Evolutionary conservation across 345 rosid species (phyloP).

Genomic region (Triadica sebifera): DNA sequence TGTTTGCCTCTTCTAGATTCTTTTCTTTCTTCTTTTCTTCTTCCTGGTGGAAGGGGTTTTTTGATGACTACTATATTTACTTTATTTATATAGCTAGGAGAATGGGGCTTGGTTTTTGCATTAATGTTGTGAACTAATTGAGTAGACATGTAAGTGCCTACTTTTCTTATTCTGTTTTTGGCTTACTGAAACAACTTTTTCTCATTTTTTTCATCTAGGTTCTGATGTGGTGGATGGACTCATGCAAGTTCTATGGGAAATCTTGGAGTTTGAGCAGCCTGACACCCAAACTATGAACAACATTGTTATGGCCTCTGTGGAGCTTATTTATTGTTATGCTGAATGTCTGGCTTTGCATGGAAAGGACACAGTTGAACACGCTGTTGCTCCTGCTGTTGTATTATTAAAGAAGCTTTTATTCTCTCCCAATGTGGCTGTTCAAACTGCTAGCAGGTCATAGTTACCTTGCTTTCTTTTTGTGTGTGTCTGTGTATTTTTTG

Average conservation of each 20-base stretch:
- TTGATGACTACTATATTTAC: not conserved
- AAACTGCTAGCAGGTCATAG: constrained; percentile 92
- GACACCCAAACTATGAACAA: constrained; percentile 92
- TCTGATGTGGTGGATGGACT: constrained; percentile 88
- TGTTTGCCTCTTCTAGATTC: too few relatives aligned
- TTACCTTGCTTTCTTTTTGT: not conserved
- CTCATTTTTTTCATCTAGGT: constrained; percentile 44
- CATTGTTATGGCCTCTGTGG: constrained; percentile 84
- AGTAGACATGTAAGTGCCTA: not conserved
- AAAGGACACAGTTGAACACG: constrained; percentile 50
- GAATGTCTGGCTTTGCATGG: constrained; percentile 90
- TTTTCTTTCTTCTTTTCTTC: not conserved
- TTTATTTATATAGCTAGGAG: not conserved
- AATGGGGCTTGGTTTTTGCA: not conserved
- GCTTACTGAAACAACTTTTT: constrained; percentile 13
- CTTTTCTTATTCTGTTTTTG: not conserved
- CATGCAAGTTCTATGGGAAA: constrained; percentile 95
- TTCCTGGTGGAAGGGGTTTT: not conserved
- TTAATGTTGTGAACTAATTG: not conserved
- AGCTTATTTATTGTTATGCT: constrained; percentile 88
- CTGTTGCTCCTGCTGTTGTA: constrained; percentile 89
- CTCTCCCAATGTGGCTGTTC: constrained; percentile 79
- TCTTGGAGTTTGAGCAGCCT: constrained; percentile 88
- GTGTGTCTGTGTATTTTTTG: constrained; percentile 11
- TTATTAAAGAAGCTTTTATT: constrained; percentile 80